A percentile compares a stretch with the other conserved stretches of the same genome.
These are phyloP conservation scores for Ceratocystis papillata DNA, from an alignment of 2,329 filamentous ascomycete species.

Conservation along the genomic window DNA sequence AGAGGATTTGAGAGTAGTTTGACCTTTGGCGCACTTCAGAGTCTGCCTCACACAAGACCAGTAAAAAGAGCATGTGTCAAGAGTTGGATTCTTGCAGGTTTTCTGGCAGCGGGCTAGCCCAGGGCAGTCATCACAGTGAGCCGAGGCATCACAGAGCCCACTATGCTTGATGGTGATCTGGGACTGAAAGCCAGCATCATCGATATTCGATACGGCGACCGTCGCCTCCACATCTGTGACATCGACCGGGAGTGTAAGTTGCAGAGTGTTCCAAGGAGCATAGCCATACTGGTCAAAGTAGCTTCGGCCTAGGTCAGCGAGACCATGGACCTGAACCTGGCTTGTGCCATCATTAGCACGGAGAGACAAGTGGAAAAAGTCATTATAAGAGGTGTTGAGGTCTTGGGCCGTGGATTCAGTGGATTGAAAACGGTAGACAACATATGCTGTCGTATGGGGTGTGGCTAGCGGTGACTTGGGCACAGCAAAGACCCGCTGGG, in stretches of 20 bases:
- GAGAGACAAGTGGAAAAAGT: constrained; percentile 18
- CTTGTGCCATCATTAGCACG: constrained; percentile 3
- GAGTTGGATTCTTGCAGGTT: constrained; percentile 2
- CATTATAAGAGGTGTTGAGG: constrained; percentile 13
- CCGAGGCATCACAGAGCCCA: constrained; percentile 15
- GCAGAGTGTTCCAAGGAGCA: constrained; percentile 16
- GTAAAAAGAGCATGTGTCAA: constrained; percentile 20
- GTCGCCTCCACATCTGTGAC: constrained; percentile 6
- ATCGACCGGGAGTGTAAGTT: constrained; percentile 6
- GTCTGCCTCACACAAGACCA: constrained; percentile 19
- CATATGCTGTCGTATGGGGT: constrained; percentile 11
- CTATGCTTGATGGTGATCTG: constrained; percentile 17
- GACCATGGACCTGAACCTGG: constrained; percentile 15
- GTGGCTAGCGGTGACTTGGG: background rate
- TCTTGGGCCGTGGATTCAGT: constrained; percentile 9
- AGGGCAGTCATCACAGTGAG: constrained; percentile 19
- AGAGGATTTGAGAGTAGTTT: constrained; percentile 8
- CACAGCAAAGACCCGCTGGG: constrained; percentile 2
- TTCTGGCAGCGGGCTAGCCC: constrained; percentile 21
- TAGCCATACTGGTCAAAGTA: constrained; percentile 23
- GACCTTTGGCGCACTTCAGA: constrained; percentile 1
- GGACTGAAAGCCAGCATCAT: constrained; percentile 13
- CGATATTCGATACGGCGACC: constrained; percentile 16
- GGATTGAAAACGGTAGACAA: constrained; percentile 18
- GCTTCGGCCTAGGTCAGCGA: constrained; percentile 11